phyloP scores from a whole-genome alignment of 441 rosid genomes.

The Capsella rubella region DNA sequence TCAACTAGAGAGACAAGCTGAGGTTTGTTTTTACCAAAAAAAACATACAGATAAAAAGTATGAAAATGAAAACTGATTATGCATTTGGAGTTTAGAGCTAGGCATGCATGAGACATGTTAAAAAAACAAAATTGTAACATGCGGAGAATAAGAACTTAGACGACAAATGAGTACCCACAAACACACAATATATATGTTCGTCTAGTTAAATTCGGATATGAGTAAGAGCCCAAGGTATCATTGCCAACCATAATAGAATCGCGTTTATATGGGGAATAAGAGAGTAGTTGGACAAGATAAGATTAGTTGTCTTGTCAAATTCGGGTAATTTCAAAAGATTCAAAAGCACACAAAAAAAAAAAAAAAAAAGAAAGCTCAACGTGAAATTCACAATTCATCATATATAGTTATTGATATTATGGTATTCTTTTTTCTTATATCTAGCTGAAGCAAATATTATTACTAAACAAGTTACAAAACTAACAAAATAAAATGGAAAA shows the following conservation, averaged over 20 bases:
- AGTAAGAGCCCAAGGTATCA: neutral
- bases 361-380: neutral
- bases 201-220: neutral
- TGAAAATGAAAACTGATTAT: too few species aligned
- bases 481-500: neutral
- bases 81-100: too few species aligned
- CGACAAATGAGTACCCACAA: neutral
- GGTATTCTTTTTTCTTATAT: neutral
- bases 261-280: neutral
- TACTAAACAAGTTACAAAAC: neutral
- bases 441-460: neutral
- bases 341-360: neutral
- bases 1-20: too few species aligned
- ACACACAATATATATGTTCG: too few species aligned
- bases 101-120: too few species aligned
- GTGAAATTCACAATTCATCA: neutral
- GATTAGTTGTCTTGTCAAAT: slow-evolving; percentile 1
- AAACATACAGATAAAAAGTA: too few species aligned
- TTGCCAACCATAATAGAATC: neutral
- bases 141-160: too few species aligned
- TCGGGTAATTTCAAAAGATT: neutral
- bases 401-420: neutral
- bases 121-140: too few species aligned
- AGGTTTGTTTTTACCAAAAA: too few species aligned
- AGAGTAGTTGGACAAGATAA: slow-evolving; percentile 4